Percentiles rank a stretch among this genome's conserved stretches.
phyloP scores from a whole-genome alignment of 495 filamentous ascomycete genomes.

The Aspergillus incahuasiensis region DNA sequence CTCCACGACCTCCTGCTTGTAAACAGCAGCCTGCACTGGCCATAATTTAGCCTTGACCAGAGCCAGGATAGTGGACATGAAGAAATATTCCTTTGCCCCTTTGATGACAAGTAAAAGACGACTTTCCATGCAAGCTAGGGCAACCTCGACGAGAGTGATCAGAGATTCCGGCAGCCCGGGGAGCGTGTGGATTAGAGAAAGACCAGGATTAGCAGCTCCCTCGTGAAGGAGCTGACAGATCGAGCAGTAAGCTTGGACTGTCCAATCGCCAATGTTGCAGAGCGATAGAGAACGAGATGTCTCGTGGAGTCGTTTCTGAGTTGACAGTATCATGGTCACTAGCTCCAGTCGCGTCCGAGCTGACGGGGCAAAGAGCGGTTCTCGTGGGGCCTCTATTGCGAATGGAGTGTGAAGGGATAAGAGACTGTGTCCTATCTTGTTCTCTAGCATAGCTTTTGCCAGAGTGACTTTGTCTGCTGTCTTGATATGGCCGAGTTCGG shows the following conservation, averaged over 20 bases:
- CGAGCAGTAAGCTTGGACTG: conserved; percentile 35
- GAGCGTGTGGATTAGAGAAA: conserved; percentile 27
- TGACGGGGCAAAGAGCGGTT: conserved; percentile 37
- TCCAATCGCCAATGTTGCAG: conserved; percentile 39
- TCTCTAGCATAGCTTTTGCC: conserved; percentile 33
- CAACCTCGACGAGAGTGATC: conserved; percentile 32
- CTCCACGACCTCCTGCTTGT: conserved; percentile 39
- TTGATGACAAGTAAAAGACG: conserved; percentile 36
- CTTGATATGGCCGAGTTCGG: conserved; percentile 21
- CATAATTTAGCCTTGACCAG: conserved; percentile 38
- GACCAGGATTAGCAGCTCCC: conserved; percentile 12
- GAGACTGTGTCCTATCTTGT: conserved; percentile 33
- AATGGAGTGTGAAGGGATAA: conserved; percentile 43
- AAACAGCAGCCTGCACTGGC: conserved; percentile 32
- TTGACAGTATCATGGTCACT: conserved; percentile 37
- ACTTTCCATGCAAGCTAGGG: conserved; percentile 32
- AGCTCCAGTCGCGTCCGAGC: conserved; percentile 36
- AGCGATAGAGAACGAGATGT: conserved; percentile 34
- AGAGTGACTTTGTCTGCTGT: conserved; percentile 30
- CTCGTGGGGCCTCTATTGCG: conserved; percentile 35
- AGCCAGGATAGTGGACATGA: conserved; percentile 38
- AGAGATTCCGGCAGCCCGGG: conserved; percentile 35
- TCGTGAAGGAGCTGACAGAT: conserved; percentile 36
- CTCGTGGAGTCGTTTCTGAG: conserved; percentile 33
- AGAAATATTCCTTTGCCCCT: conserved; percentile 44